Evolutionary conservation across 768 basidiomycete species (phyloP), one percentile per base, ranked within the genome.

Genomic region (Strobilomyces echinocephalus): DNA sequence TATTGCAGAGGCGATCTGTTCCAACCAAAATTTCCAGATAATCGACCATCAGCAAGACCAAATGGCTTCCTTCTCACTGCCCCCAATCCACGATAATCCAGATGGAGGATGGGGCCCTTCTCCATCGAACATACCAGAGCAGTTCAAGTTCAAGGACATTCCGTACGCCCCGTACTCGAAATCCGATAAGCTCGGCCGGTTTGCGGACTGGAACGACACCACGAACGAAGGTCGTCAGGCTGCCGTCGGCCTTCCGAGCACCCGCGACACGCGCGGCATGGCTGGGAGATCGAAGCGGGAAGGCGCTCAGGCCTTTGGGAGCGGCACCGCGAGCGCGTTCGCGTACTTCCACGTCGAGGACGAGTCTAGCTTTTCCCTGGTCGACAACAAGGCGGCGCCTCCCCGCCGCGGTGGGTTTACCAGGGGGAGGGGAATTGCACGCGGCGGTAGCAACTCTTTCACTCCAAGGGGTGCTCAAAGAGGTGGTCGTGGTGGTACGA

Each of bases 81-180:
- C 94, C 39, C 79, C 80, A 1, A 92, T 97, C 58, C 80, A 90
- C 72, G 93, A 95, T 69, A 94, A 91, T 72, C 86, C 87, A 36
- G 93, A 95, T 63, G 92, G 91, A 33, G 89, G 91, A 50, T 97
- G 95, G 95, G 92, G 92, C 1, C 83, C 83, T 7, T 91, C 93
- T 7, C 82, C 87, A 4, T 80, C 86, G 1, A 87, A 89, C 69
- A 75, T 95, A 20, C 94, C 95, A 1, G 78, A 87, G 42, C 86
- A 92, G 58, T 97, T 95, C 75, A 94, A 95, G 73, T 97, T 97
- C 81, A 93, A 91, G 72, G 97, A 97, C 63, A 97, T 98, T 55
- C 97, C 97, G 43, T 99, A 98, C 67, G 95, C 95, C 1, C 95
- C 95, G 5, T 98, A 91, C 79, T 93, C 93, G 73, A 99, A 99